Base-by-base conservation (phyloP, 345 rosid species). In the Eucalyptus decipiens region DNA sequence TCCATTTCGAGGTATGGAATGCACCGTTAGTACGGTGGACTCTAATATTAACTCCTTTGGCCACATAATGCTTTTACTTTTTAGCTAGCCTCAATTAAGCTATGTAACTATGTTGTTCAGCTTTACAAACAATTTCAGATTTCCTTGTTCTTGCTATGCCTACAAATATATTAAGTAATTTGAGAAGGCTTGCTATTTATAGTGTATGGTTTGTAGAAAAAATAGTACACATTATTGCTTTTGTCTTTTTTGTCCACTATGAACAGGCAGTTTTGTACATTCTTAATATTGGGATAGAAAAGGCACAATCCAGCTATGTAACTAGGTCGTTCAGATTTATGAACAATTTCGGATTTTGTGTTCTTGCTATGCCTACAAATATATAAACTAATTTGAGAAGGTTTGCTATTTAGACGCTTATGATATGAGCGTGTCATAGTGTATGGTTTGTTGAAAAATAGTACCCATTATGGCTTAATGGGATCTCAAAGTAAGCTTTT, bases 1-100 rank as follows among this genome's bases (percentile, higher is more conserved):
- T 95, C 89, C 92, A 90, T 90, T 95, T 96, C 88, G 92, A 94
- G 99, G 96, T 95, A 88, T 81, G 43, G 18, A 42, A 32, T 47
- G 32, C 43, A 37, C 43, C 23, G 45, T 72, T 72, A 5, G 1
- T 69, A 34, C 6, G 14, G 45, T 72, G 14, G 45, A 42, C 81
- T 72, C 81, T 37, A 72, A 72, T 72, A 9, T 18, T 34, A 69
- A 34, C 43, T 34, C 80, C 43, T 69, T 18, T 23, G 19, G 80
- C 80, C 80, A 37, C 43, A 18, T 69, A 21, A 18, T 18, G 80
- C 43, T 69, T 69, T 69, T 69, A 18, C 40, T 12, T 37, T 34
- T 58, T 58, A 54, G 26, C 26, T 54, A 8, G 26, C 58, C 58
- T 54, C 30, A 58, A 26, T 26, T 28, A 28, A 58, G 65, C 65